A percentile compares a stretch with the other conserved stretches of the same genome.
phyloP scores from a whole-genome alignment of 768 basidiomycete genomes.

The Candolleomyces efflorescens region DNA sequence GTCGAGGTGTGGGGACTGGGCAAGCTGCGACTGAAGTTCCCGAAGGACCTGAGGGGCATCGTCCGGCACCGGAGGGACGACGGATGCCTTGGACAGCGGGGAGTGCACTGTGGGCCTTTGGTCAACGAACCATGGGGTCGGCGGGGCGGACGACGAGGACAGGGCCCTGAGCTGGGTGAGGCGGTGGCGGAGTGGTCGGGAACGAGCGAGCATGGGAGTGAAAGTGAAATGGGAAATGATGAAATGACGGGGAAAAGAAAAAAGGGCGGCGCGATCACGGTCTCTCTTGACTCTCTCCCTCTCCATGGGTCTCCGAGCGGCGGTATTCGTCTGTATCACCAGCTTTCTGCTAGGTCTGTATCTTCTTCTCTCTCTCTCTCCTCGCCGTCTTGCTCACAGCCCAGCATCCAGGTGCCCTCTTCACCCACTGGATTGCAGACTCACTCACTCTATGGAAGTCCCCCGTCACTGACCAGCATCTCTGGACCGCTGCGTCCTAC shows the following conservation, averaged over 20 bases:
- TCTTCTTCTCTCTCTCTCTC: not conserved
- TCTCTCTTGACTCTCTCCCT: slow-evolving; percentile 10
- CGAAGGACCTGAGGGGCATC: slow-evolving; percentile 50
- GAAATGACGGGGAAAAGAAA: not conserved
- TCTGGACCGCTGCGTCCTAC: slow-evolving; percentile 81
- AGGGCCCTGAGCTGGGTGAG: too few species aligned
- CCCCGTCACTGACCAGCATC: slow-evolving; percentile 77
- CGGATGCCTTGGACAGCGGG: slow-evolving; percentile 22
- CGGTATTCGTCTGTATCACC: slow-evolving; percentile 71
- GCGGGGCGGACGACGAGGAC: not conserved
- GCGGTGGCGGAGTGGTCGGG: not conserved
- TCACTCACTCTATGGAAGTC: slow-evolving; percentile 87
- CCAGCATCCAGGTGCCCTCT: slow-evolving; percentile 62
- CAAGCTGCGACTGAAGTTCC: slow-evolving; percentile 53
- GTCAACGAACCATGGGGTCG: slow-evolving; percentile 69
- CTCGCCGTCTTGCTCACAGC: not conserved
- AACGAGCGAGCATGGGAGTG: not conserved
- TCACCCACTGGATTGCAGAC: slow-evolving; percentile 93
- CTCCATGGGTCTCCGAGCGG: slow-evolving; percentile 66
- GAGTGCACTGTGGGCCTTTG: slow-evolving; percentile 15
- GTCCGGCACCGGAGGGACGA: slow-evolving; percentile 41
- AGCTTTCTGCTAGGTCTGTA: slow-evolving; percentile 76
- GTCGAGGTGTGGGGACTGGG: slow-evolving; percentile 67
- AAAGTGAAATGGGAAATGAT: too few species aligned
- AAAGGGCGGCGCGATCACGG: not conserved